phyloP scores from a whole-genome alignment of 805 yeast genomes.

The Candida arabinofermentans region DNA sequence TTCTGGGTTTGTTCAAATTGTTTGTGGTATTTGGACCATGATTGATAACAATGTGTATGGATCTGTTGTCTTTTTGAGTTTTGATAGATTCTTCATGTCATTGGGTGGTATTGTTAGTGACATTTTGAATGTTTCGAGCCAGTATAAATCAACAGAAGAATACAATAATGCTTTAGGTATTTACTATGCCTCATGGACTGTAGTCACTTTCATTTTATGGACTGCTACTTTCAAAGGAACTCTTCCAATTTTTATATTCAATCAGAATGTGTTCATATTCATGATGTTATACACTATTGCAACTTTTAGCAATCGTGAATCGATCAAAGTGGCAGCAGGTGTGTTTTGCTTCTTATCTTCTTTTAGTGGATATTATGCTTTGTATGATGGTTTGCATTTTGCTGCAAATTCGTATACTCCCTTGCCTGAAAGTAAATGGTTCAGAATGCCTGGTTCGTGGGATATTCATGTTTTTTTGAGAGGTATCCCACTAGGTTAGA shows the following conservation, averaged over 20 bases:
- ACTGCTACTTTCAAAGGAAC: slow-evolving; percentile 42
- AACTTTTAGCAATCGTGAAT: slow-evolving; percentile 32
- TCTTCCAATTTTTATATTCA: slow-evolving; percentile 33
- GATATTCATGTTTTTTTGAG: slow-evolving; percentile 14
- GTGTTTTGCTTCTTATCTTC: slow-evolving; percentile 39
- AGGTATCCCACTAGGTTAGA: not conserved
- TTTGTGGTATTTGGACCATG: slow-evolving; percentile 46
- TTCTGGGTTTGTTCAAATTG: slow-evolving; percentile 41
- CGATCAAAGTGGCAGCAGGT: slow-evolving; percentile 39
- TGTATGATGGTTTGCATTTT: slow-evolving; percentile 37
- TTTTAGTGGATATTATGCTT: slow-evolving; percentile 39
- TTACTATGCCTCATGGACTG: slow-evolving; percentile 44
- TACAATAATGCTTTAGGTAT: slow-evolving; percentile 42
- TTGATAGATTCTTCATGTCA: slow-evolving; percentile 47
- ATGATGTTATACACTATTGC: slow-evolving; percentile 27
- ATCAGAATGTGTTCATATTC: slow-evolving; percentile 39
- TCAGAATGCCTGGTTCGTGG: slow-evolving; percentile 30
- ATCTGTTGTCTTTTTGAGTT: slow-evolving; percentile 42
- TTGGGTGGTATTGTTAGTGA: slow-evolving; percentile 42
- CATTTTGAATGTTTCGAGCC: slow-evolving; percentile 38
- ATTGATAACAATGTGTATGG: slow-evolving; percentile 47
- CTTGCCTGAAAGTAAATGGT: slow-evolving; percentile 25
- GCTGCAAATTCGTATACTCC: slow-evolving; percentile 24
- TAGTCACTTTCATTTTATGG: slow-evolving; percentile 42
- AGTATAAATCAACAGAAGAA: slow-evolving; percentile 34